phyloP scores from a whole-genome alignment of 768 basidiomycete species.

The Trichaptum fuscoviolaceum region DNA sequence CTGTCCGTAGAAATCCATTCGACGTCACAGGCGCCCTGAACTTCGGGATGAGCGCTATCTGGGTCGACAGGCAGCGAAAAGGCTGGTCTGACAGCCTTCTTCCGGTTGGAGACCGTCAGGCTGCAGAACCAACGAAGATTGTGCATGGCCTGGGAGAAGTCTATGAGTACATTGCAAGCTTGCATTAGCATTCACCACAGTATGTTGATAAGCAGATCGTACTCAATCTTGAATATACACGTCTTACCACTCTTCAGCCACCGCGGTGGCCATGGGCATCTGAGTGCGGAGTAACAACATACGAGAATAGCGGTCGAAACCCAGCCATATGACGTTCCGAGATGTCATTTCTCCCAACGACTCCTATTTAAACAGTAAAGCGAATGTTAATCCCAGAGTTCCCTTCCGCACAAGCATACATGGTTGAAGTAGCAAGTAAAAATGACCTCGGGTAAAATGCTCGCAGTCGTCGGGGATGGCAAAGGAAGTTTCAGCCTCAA shows the following conservation, averaged over 20 bases:
- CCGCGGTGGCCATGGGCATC: too few relatives aligned
- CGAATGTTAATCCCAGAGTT: too few relatives aligned
- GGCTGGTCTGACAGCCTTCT: slow-evolving; percentile 21
- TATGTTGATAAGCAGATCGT: too few relatives aligned
- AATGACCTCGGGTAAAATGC: not conserved
- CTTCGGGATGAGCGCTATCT: slow-evolving; percentile 22
- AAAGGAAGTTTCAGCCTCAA: not conserved
- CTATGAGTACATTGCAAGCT: slow-evolving; percentile 7
- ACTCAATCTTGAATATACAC: too few relatives aligned
- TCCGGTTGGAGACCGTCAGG: slow-evolving; percentile 4
- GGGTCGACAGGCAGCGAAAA: slow-evolving; percentile 22
- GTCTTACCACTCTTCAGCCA: too few relatives aligned
- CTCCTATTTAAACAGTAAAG: too few relatives aligned
- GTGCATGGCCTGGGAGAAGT: slow-evolving; percentile 17
- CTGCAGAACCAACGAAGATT: slow-evolving; percentile 13
- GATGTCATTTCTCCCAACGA: not conserved
- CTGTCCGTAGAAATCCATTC: slow-evolving; percentile 23
- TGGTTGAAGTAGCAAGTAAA: not conserved
- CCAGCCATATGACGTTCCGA: not conserved
- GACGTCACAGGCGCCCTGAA: slow-evolving; percentile 24
- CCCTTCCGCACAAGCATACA: too few relatives aligned
- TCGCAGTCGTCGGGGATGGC: slow-evolving; percentile 1
- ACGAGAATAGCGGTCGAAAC: not conserved
- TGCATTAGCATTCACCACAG: not conserved
- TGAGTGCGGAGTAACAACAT: too few relatives aligned